These are phyloP conservation scores for Pichia deserticola DNA, from an alignment of 805 yeast species.

Conservation along the genomic window DNA sequence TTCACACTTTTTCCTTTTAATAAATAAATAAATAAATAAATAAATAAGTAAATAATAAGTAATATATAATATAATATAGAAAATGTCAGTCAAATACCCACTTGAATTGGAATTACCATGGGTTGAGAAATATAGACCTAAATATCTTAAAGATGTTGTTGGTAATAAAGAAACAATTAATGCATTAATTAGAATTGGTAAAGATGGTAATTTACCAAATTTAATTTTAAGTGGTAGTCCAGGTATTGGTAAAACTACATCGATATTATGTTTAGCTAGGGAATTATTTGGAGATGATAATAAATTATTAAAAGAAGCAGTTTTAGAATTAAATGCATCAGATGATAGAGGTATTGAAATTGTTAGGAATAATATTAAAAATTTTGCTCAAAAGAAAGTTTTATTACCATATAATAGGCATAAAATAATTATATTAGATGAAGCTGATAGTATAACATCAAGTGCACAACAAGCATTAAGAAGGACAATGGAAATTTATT, in stretches of 20 bases:
- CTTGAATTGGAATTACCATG: conserved; percentile 28
- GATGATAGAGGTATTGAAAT: conserved; percentile 98
- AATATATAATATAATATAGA: not conserved
- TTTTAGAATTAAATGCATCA: conserved; percentile 88
- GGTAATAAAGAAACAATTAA: conserved; percentile 90
- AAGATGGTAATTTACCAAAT: conserved; percentile 96
- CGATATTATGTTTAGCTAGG: conserved; percentile 81
- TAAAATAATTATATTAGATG: conserved; percentile 88
- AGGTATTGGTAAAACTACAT: conserved; percentile 96
- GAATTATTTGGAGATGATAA: conserved; percentile 64
- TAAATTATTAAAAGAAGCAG: conserved; percentile 51
- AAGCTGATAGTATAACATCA: conserved; percentile 95
- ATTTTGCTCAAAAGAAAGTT: conserved; percentile 92
- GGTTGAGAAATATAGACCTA: conserved; percentile 97
- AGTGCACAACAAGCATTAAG: conserved; percentile 95
- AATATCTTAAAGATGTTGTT: conserved; percentile 70
- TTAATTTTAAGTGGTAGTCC: conserved; percentile 93
- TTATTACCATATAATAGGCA: conserved; percentile 83
- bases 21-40: too few species aligned
- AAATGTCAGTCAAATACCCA: conserved; percentile 16
- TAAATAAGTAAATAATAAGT: not conserved
- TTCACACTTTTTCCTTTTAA: too few species aligned
- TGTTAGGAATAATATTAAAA: conserved; percentile 87
- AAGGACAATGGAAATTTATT: conserved; percentile 90
- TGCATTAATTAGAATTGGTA: conserved; percentile 73